Conservation (phyloP, 306 rosid species). For the Prunus davidiana region DNA sequence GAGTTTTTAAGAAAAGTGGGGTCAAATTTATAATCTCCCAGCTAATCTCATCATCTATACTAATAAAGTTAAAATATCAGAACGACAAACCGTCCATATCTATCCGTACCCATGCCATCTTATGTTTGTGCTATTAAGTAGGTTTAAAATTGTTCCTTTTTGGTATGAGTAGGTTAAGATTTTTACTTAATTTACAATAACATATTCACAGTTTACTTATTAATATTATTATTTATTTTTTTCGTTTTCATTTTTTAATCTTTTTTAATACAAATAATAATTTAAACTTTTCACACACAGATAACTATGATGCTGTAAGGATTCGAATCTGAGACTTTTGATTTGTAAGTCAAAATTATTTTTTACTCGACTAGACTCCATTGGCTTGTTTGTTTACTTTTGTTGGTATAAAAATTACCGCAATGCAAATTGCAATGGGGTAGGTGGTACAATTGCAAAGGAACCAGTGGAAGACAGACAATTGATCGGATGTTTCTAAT, state of each 20-base stretch:
- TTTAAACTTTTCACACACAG: too few relatives aligned
- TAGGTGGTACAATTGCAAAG: background rate
- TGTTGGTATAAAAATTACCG: background rate
- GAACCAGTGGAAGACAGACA: background rate
- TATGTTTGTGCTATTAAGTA: too few relatives aligned
- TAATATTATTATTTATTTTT: too few relatives aligned
- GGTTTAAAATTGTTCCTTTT: too few relatives aligned
- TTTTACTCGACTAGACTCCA: rapidly evolving
- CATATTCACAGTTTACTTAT: too few relatives aligned
- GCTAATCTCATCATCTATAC: background rate
- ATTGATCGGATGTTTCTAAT: background rate
- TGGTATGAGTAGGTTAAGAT: too few relatives aligned
- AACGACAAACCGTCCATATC: background rate
- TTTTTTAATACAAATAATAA: too few relatives aligned
- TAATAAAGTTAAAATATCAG: too few relatives aligned
- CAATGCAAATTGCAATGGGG: background rate
- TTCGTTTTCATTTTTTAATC: rapidly evolving
- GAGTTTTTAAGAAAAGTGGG: background rate
- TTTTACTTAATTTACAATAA: too few relatives aligned
- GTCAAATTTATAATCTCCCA: background rate
- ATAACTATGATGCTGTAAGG: rapidly evolving
- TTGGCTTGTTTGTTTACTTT: too few relatives aligned
- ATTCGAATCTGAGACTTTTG: rapidly evolving
- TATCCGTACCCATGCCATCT: too few relatives aligned
- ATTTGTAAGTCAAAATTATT: rapidly evolving